Conservation (phyloP, 1,284 basidiomycete species). For the Ceraceosorus guamensis region DNA sequence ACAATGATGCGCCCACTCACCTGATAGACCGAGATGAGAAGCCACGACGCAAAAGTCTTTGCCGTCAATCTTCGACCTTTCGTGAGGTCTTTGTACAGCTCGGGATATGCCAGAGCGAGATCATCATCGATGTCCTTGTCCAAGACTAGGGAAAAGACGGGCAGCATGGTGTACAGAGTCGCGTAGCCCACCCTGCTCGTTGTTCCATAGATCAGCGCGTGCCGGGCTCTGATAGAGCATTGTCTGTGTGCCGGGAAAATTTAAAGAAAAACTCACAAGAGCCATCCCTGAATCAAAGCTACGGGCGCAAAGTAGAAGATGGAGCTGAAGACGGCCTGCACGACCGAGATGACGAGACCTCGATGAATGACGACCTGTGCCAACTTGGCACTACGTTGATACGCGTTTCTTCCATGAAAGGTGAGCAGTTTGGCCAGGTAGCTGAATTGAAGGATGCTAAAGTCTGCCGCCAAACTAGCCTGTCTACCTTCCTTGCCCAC, state of each 20-base stretch:
- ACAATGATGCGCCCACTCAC: no score
- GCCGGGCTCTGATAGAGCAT: no score
- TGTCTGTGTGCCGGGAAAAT: no score
- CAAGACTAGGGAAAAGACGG: slow-evolving; percentile 91
- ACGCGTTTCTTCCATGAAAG: slow-evolving; percentile 95
- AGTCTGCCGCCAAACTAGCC: slow-evolving; percentile 94
- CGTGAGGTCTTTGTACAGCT: slow-evolving; percentile 93
- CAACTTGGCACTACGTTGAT: slow-evolving; percentile 92
- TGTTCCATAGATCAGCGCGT: no score
- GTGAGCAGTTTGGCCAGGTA: slow-evolving; percentile 88
- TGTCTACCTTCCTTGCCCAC: slow-evolving; percentile 99
- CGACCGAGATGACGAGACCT: slow-evolving; percentile 93
- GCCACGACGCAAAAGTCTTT: slow-evolving; percentile 97
- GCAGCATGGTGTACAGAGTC: slow-evolving; percentile 96
- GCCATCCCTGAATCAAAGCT: slow-evolving; percentile 93
- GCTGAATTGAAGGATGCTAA: slow-evolving; percentile 93
- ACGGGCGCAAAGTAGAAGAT: slow-evolving; percentile 99
- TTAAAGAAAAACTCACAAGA: no score
- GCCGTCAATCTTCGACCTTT: slow-evolving; percentile 67
- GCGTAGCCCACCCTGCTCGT: slow-evolving; percentile 99
- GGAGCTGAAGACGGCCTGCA: slow-evolving; percentile 78
- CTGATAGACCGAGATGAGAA: slow-evolving; percentile 97
- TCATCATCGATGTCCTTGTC: slow-evolving; percentile 95
- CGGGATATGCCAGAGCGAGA: slow-evolving; percentile 87
- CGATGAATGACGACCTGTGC: slow-evolving; percentile 95